Conservation (phyloP, 2,329 filamentous ascomycete species). For the Simplicillium sp. region DNA sequence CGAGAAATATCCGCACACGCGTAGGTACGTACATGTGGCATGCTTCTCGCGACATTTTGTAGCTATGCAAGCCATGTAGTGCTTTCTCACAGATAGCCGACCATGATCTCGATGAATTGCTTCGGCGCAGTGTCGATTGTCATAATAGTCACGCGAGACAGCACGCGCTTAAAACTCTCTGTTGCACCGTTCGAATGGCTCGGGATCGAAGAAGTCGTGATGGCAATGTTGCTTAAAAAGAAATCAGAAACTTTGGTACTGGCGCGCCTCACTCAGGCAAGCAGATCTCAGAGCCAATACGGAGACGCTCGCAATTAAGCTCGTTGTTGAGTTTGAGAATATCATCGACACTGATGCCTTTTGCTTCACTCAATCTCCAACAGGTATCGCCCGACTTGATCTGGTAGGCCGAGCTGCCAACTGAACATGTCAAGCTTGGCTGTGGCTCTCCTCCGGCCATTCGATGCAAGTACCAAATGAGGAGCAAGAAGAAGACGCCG, state of each 20-base stretch:
- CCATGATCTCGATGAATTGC: too few relatives aligned
- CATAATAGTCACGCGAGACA: too few relatives aligned
- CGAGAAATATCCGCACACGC: background rate
- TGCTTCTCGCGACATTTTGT: background rate
- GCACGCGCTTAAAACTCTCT: too few relatives aligned
- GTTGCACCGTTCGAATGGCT: too few relatives aligned
- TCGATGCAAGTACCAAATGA: conserved; percentile 38
- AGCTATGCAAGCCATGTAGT: background rate
- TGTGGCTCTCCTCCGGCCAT: conserved; percentile 13
- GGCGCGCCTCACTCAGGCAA: conserved; percentile 20
- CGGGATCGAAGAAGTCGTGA: background rate
- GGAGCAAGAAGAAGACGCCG: conserved; percentile 36
- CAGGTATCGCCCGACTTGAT: conserved; percentile 40
- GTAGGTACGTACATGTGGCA: background rate
- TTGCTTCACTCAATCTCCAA: conserved; percentile 37
- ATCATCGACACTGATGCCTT: conserved; percentile 32
- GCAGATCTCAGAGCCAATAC: conserved; percentile 33
- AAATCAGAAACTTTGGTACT: too few relatives aligned
- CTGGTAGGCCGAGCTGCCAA: conserved; percentile 23
- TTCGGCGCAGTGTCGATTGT: too few relatives aligned
- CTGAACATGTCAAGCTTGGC: conserved; percentile 15
- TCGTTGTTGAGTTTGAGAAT: conserved; percentile 33
- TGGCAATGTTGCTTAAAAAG: background rate
- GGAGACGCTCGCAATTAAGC: conserved; percentile 37
- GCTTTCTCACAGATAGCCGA: too few relatives aligned